Conservation (phyloP, 495 filamentous ascomycete genomes). For the Hyaloscypha bicolor region DNA sequence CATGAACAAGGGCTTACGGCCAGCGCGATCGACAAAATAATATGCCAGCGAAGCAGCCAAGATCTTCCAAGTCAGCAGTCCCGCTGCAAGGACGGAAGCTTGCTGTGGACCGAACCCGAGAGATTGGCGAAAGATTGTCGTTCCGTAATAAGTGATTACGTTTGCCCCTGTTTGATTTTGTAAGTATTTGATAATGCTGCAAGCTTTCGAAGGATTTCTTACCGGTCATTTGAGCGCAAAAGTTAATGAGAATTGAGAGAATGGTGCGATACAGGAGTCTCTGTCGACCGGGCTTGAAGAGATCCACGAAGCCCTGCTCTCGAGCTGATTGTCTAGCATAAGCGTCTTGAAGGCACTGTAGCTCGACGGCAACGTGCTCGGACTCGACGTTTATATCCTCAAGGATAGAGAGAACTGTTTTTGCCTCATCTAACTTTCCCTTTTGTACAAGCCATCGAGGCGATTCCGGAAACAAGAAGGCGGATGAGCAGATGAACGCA, state of each 20-base stretch:
- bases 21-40: conserved; percentile 74
- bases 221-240: conserved; percentile 49
- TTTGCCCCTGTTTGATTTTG: conserved; percentile 47
- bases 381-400: not conserved
- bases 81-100: conserved; percentile 42
- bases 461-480: not conserved
- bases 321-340: not conserved
- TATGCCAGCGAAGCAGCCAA: conserved; percentile 60
- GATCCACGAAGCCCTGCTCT: not conserved
- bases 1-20: conserved; percentile 59
- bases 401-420: not conserved
- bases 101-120: conserved; percentile 48
- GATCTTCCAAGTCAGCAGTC: conserved; percentile 54
- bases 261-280: conserved; percentile 3
- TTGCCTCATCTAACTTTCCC: not conserved
- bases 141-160: conserved; percentile 62
- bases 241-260: conserved; percentile 44
- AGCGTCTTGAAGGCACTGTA: not conserved
- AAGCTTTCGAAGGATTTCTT: no score
- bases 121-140: conserved; percentile 60
- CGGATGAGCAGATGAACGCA: not conserved
- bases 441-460: not conserved
- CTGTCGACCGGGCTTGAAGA: not conserved
- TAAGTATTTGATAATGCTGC: no score
- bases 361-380: not conserved